These are phyloP conservation scores for Saccharomycopsis sp. DNA, from an alignment of 805 yeast genomes.

Conservation along the genomic window DNA sequence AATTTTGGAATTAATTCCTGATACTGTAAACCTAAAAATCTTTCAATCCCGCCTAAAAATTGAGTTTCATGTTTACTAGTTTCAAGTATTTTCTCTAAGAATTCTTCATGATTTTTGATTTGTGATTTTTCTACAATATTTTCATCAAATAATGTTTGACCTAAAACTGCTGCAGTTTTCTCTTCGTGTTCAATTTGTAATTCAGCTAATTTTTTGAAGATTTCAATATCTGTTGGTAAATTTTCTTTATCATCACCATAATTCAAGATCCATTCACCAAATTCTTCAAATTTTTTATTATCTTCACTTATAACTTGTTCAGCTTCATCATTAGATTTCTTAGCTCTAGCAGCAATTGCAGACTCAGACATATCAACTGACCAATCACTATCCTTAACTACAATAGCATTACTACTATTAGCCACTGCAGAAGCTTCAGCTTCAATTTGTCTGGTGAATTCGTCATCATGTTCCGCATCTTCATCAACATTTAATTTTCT, in stretches of 20 bases:
- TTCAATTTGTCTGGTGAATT: slow-evolving; percentile 38
- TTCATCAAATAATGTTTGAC: slow-evolving; percentile 81
- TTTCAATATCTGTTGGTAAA: slow-evolving; percentile 79
- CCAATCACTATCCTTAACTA: slow-evolving; percentile 20
- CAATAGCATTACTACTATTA: background rate
- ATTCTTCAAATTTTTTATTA: slow-evolving; percentile 45
- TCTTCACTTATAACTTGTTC: slow-evolving; percentile 69
- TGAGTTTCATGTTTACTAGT: slow-evolving; percentile 72
- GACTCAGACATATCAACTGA: slow-evolving; percentile 22
- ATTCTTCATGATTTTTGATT: slow-evolving; percentile 70
- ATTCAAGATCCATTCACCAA: slow-evolving; percentile 23
- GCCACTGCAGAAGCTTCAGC: slow-evolving; percentile 31
- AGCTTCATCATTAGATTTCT: slow-evolving; percentile 38
- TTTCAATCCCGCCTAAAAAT: slow-evolving; percentile 91
- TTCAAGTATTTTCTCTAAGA: slow-evolving; percentile 69
- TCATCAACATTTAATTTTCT: slow-evolving; percentile 1
- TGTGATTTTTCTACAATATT: slow-evolving; percentile 54
- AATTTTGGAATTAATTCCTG: slow-evolving; percentile 62
- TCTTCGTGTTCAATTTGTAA: slow-evolving; percentile 64
- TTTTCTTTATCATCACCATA: slow-evolving; percentile 48
- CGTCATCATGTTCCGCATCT: slow-evolving; percentile 33
- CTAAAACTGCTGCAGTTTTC: slow-evolving; percentile 82
- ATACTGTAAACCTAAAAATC: slow-evolving; percentile 78
- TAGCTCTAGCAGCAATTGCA: slow-evolving; percentile 22
- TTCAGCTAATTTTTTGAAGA: slow-evolving; percentile 82